A percentile compares a stretch with the other conserved stretches of the same genome.
Evolutionary conservation across 2,329 filamentous ascomycete species (phyloP).

Genomic region (Fusarium xyrophilum): DNA sequence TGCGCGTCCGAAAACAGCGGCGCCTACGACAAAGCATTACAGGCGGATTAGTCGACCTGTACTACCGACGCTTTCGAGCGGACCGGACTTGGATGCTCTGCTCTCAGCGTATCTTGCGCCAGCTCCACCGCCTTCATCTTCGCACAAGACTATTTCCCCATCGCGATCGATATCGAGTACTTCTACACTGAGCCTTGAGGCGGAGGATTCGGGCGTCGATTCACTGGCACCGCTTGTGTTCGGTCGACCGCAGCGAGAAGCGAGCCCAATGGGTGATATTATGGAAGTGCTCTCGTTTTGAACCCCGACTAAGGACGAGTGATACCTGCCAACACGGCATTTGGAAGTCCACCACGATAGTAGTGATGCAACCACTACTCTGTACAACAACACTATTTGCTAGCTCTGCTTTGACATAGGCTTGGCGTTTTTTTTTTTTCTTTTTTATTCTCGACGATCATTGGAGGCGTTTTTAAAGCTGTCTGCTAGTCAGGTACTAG

Average conservation of each 20-base stretch:
- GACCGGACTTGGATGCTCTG: constrained; percentile 28
- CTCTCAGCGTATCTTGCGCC: constrained; percentile 33
- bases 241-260: constrained; percentile 26
- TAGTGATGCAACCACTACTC: not conserved
- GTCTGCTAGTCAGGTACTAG: constrained; percentile 29
- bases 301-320: not conserved
- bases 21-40: constrained; percentile 26
- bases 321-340: constrained; percentile 5
- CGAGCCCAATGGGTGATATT: constrained; percentile 32
- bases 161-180: constrained; percentile 33
- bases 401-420: constrained; percentile 20
- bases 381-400: constrained; percentile 7
- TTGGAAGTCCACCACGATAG: not conserved
- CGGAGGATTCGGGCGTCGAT: constrained; percentile 28
- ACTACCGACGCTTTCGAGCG: constrained; percentile 22
- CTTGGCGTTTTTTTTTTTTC: constrained; percentile 21
- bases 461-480: constrained; percentile 24
- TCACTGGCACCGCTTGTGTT: constrained; percentile 30
- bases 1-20: constrained; percentile 28
- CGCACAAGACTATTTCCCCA: constrained; percentile 22
- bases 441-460: constrained; percentile 16
- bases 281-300: constrained; percentile 32
- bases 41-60: constrained; percentile 36
- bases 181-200: constrained; percentile 31
- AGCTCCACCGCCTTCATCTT: constrained; percentile 8